These are phyloP conservation scores for Clitopilus hobsonii DNA, from an alignment of 768 basidiomycete genomes.

Conservation along the genomic window DNA sequence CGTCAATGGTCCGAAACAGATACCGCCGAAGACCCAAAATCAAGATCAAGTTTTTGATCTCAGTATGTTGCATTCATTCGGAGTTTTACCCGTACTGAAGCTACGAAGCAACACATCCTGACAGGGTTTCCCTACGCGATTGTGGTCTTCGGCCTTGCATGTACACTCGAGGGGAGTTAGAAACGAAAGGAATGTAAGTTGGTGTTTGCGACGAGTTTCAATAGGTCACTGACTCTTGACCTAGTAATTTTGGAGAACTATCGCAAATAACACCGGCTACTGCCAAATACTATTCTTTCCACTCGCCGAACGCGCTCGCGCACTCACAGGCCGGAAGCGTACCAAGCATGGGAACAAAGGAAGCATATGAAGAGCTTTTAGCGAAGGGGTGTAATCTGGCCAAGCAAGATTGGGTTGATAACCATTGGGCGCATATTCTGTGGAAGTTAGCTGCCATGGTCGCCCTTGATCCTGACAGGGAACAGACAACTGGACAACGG, in stretches of 20 bases:
- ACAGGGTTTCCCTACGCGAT: constrained; percentile 39
- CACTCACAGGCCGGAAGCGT: constrained; percentile 13
- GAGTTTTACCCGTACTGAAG: background rate
- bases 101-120: constrained; percentile 22
- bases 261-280: constrained; percentile 48
- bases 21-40: constrained; percentile 8
- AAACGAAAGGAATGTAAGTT: constrained; percentile 49
- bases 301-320: constrained; percentile 30
- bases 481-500: constrained; percentile 40
- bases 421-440: constrained; percentile 85
- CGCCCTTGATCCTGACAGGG: constrained; percentile 61
- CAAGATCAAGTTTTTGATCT: constrained; percentile 38
- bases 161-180: constrained; percentile 37
- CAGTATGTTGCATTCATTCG: constrained; percentile 25
- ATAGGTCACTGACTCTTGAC: background rate
- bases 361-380: constrained; percentile 51
- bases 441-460: constrained; percentile 95
- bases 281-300: constrained; percentile 59
- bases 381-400: constrained; percentile 62
- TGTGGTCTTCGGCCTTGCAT: constrained; percentile 50
- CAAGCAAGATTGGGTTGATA: constrained; percentile 80
- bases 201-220: constrained; percentile 2
- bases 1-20: background rate
- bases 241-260: constrained; percentile 48
- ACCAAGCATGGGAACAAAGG: constrained; percentile 37